phyloP scores from a whole-genome alignment of 495 filamentous ascomycete genomes.

The Choiromyces venosus region DNA sequence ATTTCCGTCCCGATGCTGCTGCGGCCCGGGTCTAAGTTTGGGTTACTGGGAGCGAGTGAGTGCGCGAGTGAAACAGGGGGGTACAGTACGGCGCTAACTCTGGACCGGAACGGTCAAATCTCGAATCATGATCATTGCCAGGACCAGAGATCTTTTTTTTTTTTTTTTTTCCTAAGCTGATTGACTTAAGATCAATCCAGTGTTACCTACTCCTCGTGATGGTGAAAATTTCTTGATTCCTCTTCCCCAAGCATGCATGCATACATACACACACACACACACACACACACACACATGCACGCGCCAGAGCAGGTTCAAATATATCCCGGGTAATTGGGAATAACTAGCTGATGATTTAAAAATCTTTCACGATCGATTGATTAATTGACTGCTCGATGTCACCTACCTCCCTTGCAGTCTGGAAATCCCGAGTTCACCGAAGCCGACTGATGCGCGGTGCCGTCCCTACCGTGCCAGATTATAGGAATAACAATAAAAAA shows the following conservation, averaged over 20 bases:
- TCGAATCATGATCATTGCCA: background rate
- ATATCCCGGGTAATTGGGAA: background rate
- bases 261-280: background rate
- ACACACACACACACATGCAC: background rate
- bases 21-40: background rate
- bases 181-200: no score
- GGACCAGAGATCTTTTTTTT: background rate
- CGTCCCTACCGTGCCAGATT: background rate
- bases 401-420: background rate
- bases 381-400: background rate
- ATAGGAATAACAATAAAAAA: background rate
- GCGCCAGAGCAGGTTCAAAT: no score
- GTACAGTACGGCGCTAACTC: background rate
- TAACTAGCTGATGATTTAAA: background rate
- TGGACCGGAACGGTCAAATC: no score
- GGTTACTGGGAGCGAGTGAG: background rate
- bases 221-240: background rate
- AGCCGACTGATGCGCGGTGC: background rate
- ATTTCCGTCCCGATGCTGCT: background rate
- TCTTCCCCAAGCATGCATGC: background rate
- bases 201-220: no score
- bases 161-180: background rate
- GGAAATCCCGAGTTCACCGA: background rate
- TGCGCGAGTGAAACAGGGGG: background rate
- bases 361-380: background rate